Percentiles rank a stretch among this genome's conserved stretches.
Conservation (phyloP, 139 green algal genomes). For the Micractinium sp. region DNA sequence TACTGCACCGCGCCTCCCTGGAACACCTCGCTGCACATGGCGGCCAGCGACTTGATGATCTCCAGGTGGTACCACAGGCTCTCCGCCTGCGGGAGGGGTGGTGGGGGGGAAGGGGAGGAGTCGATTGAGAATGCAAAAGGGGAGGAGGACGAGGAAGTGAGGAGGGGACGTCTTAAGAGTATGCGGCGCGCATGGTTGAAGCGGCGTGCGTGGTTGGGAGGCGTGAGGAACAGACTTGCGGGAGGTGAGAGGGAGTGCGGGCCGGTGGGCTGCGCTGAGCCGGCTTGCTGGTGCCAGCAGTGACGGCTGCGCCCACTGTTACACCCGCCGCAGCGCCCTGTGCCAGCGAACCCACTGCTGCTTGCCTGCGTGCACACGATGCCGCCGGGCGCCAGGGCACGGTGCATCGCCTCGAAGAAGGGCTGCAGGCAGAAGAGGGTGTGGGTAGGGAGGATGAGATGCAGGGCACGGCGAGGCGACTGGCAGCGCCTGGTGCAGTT, state of each 20-base stretch:
- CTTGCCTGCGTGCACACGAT: constrained; percentile 92
- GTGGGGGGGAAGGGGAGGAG: background rate
- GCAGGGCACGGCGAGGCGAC: background rate
- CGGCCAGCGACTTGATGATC: constrained; percentile 93
- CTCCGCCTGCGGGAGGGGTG: constrained; percentile 72
- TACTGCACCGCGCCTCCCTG: constrained; percentile 88
- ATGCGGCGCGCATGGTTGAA: too few species aligned
- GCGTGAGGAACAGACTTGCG: too few species aligned
- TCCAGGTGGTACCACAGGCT: constrained; percentile 93
- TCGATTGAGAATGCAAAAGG: background rate
- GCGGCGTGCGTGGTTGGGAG: too few species aligned
- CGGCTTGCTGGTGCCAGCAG: too few species aligned
- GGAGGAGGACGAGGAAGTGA: too few species aligned
- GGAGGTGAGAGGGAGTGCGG: too few species aligned
- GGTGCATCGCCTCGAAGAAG: constrained; percentile 96
- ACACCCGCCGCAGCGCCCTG: too few species aligned
- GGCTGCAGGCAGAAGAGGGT: constrained; percentile 57
- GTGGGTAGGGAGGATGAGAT: background rate
- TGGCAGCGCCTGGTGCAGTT: background rate
- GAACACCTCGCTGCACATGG: constrained; percentile 92
- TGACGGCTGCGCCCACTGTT: too few species aligned
- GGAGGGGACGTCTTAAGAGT: too few species aligned
- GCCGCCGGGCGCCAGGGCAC: constrained; percentile 89
- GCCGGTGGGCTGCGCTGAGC: too few species aligned
- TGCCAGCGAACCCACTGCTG: background rate